These are phyloP conservation scores for Solanum sitiens DNA, from an alignment of 257 asterid genomes.

Conservation along the genomic window DNA sequence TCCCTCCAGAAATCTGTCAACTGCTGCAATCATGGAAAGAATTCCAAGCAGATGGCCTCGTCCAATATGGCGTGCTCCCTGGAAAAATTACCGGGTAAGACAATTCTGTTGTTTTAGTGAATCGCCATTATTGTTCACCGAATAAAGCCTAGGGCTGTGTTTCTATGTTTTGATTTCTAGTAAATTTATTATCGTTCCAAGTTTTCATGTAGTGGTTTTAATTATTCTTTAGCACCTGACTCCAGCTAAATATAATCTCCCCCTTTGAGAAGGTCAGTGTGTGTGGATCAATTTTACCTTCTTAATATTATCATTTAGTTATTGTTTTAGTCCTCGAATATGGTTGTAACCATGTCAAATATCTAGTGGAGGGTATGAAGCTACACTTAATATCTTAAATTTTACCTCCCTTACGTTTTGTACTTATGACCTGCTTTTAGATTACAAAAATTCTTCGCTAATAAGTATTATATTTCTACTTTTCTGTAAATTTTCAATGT, in stretches of 20 bases:
- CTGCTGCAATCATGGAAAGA: conserved; percentile 98
- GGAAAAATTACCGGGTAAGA: conserved; percentile 96
- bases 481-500: background rate
- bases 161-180: background rate
- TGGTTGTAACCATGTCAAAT: background rate
- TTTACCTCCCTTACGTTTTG: background rate
- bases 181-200: background rate
- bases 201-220: background rate
- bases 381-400: background rate
- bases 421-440: background rate
- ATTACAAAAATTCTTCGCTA: background rate
- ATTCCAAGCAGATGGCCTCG: conserved; percentile 99
- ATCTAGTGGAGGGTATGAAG: background rate
- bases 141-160: background rate
- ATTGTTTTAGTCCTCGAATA: background rate
- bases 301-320: background rate
- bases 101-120: background rate
- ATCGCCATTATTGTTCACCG: background rate
- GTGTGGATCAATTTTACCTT: background rate
- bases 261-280: background rate
- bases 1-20: conserved; percentile 61
- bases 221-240: background rate
- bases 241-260: background rate
- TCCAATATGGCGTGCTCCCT: conserved; percentile 88
- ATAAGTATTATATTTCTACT: background rate